Conservation (phyloP, 2,329 filamentous ascomycete species). For the Penicillium frequentans region DNA sequence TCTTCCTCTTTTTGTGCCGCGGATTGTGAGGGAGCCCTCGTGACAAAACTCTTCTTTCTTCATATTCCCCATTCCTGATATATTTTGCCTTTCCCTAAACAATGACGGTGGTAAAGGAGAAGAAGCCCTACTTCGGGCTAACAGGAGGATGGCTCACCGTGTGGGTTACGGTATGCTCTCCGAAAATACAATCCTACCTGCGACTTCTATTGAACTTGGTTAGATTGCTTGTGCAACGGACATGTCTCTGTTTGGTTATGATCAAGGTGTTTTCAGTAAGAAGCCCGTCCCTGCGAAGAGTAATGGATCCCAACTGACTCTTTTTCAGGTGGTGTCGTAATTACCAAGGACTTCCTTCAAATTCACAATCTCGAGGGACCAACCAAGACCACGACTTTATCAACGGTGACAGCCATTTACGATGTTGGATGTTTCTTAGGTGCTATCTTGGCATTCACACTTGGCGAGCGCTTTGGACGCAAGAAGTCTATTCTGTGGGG, state of each 20-base stretch:
- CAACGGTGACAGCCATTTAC: constrained; percentile 58
- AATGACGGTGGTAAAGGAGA: constrained; percentile 9
- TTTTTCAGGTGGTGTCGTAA: constrained; percentile 51
- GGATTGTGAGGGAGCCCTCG: not conserved
- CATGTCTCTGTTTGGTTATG: constrained; percentile 42
- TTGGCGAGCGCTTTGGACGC: constrained; percentile 50
- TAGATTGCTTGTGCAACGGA: constrained; percentile 45
- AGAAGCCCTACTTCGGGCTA: constrained; percentile 53
- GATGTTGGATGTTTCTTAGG: constrained; percentile 63
- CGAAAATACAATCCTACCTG: not conserved
- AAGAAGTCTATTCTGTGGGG: constrained; percentile 50
- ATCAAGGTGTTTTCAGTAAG: constrained; percentile 54
- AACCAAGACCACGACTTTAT: constrained; percentile 30
- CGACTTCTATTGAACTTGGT: constrained; percentile 1
- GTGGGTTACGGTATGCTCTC: constrained; percentile 49
- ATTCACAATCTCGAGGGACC: constrained; percentile 47
- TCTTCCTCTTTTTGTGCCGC: not conserved
- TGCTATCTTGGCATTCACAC: constrained; percentile 42
- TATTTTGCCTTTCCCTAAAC: not conserved
- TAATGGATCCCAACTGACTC: not conserved
- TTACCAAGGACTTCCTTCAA: constrained; percentile 55
- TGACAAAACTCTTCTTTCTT: not conserved
- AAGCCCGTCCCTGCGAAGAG: not conserved
- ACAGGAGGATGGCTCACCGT: constrained; percentile 58
- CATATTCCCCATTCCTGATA: not conserved